Evolutionary conservation across 2,329 filamentous ascomycete species (phyloP), one percentile per base, ranked within the genome.

Genomic region (Paraphaeosphaeria minitans): DNA sequence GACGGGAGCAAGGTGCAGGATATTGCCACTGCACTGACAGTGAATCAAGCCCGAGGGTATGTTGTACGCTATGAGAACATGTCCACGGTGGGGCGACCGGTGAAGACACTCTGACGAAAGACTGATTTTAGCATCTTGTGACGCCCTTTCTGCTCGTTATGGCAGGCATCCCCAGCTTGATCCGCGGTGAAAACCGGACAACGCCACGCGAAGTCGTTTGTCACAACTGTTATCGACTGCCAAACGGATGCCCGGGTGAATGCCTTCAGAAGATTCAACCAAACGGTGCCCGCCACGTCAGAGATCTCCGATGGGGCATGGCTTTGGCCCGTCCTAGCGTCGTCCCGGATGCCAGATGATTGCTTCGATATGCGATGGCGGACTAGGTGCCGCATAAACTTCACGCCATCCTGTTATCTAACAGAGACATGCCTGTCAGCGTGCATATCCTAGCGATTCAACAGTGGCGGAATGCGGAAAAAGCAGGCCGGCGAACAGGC

Each of bases 211-310:
- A 62, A 69, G 50, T 58, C 62, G 63, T 69, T 71, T 65, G 69
- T 74, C 65, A 71, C 69, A 66, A 62, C 67, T 71, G 73, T 72
- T 70, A 74, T 73, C 71, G 70, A 77, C 73, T 74, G 72, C 69
- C 59, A 76, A 67, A 73, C 71, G 73, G 70, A 74, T 68, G 68
- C 67, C 72, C 74, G 70, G 69, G 69, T 71, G 71, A 69, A 71
- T 71, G 66, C 69, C 67, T 72, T 69, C 69, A 71, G 69, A 70
- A 61, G 62, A 64, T 73, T 78, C 74, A 77, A 78, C 78, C 77
- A 79, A 72, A 77, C 76, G 77, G 71, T 70, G 74, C 62, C 75
- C 77, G 80, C 80, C 80, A 82, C 80, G 80, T 82, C 79, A 81
- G 80, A 80, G 80, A 78, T 81, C 79, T 80, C 78, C 80, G 78